Evolutionary conservation across 768 basidiomycete species (phyloP), one percentile per base, ranked within the genome.

Genomic region (Lactarius hatsudake): DNA sequence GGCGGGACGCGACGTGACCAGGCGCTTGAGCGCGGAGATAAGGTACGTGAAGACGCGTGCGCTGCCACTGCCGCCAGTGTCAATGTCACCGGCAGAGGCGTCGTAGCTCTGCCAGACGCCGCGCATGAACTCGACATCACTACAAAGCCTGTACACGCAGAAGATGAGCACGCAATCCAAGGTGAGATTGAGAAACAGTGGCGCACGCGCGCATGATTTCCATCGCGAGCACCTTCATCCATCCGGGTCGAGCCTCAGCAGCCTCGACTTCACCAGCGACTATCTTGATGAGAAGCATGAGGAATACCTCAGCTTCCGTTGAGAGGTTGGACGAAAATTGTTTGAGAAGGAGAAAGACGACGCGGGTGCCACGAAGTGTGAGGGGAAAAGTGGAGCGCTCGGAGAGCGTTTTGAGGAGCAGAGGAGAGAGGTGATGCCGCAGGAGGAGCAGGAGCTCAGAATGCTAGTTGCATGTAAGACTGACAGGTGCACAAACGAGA

Each of bases 281-380:
- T 20, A 68, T 28, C 40, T 56, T 68, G 28, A 68, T 61, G 42
- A 68, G 59, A 3, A 64, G n/a, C 3, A 54, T 61, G 28, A 68
- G 67, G 59, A 68, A 63, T 32, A 67, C 66, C 26, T 98, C 95
- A 0, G 91, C 83, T 76, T 98, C 95, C 0, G 87, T 88, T 63
- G 82, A 81, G 55, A 99, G 81, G 71, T 96, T 89, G 43, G 81
- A 78, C 5, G 51, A 53, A 53, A 53, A 53, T 28, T 53, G 51
- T 53, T 53, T 53, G 51, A 53, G 51, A 15, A 98, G 84, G 48
- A 98, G 82, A 78, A 26, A 98, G 43, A 98, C 89, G 34, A 98
- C 93, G 2, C 96, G 90, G 1, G 91, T 96, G 67, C 94, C 91
- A 62, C 97, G 89, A 5, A 99, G 84, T 0, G 91, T 91, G 60